These are phyloP conservation scores for Melastoma malabathricum DNA, from an alignment of 345 rosid species.

Conservation along the genomic window DNA sequence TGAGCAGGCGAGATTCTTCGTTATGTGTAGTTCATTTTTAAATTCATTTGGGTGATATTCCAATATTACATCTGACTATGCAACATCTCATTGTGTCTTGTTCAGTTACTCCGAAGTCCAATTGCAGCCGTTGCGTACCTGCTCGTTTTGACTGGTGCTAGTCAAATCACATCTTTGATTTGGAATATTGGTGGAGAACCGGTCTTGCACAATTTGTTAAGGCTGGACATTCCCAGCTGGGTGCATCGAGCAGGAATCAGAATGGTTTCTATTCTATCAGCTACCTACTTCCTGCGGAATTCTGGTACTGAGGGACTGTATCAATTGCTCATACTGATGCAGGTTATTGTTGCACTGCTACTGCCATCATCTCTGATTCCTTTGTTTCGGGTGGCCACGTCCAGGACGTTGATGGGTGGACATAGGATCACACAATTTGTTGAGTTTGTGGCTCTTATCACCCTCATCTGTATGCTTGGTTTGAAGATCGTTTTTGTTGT, in stretches of 20 bases:
- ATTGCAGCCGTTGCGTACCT: slow-evolving; percentile 41
- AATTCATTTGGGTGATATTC: background rate
- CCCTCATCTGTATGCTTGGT: slow-evolving; percentile 60
- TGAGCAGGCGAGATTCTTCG: slow-evolving; percentile 59
- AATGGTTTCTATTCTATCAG: slow-evolving; percentile 70
- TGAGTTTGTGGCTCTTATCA: slow-evolving; percentile 49
- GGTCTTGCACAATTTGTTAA: slow-evolving; percentile 59
- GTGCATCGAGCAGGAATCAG: slow-evolving; percentile 80
- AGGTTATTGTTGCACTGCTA: slow-evolving; percentile 71
- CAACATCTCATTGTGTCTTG: slow-evolving; percentile 2
- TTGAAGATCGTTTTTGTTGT: slow-evolving; percentile 64
- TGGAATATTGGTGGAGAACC: slow-evolving; percentile 79
- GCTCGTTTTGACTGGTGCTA: slow-evolving; percentile 48
- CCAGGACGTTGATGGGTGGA: slow-evolving; percentile 72
- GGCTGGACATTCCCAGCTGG: slow-evolving; percentile 83
- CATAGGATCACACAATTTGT: slow-evolving; percentile 65
- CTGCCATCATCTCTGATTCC: slow-evolving; percentile 91
- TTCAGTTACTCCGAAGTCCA: slow-evolving; percentile 64
- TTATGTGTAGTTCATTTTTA: slow-evolving; percentile 3
- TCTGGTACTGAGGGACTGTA: slow-evolving; percentile 85
- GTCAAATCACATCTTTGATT: slow-evolving; percentile 61
- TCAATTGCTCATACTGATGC: slow-evolving; percentile 68
- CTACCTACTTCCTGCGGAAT: slow-evolving; percentile 76
- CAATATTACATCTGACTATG: no score
- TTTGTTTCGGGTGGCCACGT: slow-evolving; percentile 77